phyloP scores from a whole-genome alignment of 805 yeast genomes.

The Wickerhamomyces subpelliculosus region DNA sequence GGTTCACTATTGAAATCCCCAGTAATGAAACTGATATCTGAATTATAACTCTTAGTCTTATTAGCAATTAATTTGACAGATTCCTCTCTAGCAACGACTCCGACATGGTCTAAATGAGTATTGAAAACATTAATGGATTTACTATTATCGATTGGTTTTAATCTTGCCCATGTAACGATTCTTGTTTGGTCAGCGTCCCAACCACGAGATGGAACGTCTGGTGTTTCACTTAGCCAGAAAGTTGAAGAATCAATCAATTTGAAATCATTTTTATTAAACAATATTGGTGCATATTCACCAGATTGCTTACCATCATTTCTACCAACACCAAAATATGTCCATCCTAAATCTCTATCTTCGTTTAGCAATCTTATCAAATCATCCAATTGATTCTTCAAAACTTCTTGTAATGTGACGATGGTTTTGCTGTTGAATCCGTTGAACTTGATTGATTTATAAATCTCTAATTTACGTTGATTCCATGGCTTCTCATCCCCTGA shows the following conservation, averaged over 20 bases:
- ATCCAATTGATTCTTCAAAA: constrained; percentile 35
- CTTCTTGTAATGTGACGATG: constrained; percentile 45
- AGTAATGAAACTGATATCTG: constrained; percentile 35
- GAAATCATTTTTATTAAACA: constrained; percentile 33
- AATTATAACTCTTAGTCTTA: constrained; percentile 26
- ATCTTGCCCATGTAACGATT: constrained; percentile 29
- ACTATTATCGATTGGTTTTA: constrained; percentile 21
- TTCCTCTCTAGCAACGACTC: constrained; percentile 7
- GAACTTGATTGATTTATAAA: constrained; percentile 35
- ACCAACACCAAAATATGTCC: constrained; percentile 44
- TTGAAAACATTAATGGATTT: constrained; percentile 28
- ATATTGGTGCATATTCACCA: constrained; percentile 48
- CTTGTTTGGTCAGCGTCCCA: constrained; percentile 42
- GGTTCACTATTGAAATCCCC: constrained; percentile 55
- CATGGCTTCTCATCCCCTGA: constrained; percentile 37
- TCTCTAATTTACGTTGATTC: constrained; percentile 32
- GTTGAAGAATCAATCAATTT: constrained; percentile 33
- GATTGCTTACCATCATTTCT: constrained; percentile 42
- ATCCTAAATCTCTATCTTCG: constrained; percentile 20
- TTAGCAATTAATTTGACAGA: constrained; percentile 38
- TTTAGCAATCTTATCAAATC: constrained; percentile 32
- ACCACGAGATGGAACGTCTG: constrained; percentile 43
- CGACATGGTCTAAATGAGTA: constrained; percentile 42
- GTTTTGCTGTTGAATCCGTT: constrained; percentile 26
- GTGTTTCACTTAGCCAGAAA: constrained; percentile 49